Base-by-base conservation (phyloP, 768 basidiomycete genomes). In the Lentinula aciculospora region DNA sequence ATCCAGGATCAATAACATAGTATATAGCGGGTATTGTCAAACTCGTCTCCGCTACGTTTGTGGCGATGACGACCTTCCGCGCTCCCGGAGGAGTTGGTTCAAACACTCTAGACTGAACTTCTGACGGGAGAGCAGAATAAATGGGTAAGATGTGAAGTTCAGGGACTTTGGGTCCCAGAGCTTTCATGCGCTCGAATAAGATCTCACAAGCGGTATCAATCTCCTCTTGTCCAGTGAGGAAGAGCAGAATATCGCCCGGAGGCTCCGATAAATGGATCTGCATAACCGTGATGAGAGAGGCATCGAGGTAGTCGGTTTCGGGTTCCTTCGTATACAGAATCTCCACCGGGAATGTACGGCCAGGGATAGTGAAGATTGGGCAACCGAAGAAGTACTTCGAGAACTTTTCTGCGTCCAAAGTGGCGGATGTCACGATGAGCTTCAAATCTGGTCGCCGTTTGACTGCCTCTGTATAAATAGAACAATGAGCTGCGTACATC, bases 331-430 rank as follows among this genome's bases (percentile, higher is more conserved):
- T 98, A 74, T 98, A 99, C n/a, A 98, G 77, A 29, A 91, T 82
- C 72, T 99, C 97, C 61, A 98, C 97, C 5, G 97, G 97, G 74
- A 92, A 98, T n/a, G 94, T 94, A 66, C 95, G 88, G 64, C 97
- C 97, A n/a, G 97, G 97, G 62, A 99, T 98, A 36, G 96, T 97
- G 80, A 98, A 98, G 72, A 99, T 98, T 28, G 97, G 96, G 71
- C 95, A 98, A 5, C 91, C 93, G 70, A 88, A 97, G 79, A 99
- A 99, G 79, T 99, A 99, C 67, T 94, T 94, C 23, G 96, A 95
- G 73, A 99, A 99, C 76, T 98, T 98, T 73, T 98, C 96, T 56
- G 97, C 96, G 62, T 99, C 96, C n/a, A 99, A 79, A 1, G 97
- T 99, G 1, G 97, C 97, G 0, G 97, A 98, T 0, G 97, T 98